Conservation (phyloP, 176 grass and related monocot genomes). For the Aechmea fasciata region DNA sequence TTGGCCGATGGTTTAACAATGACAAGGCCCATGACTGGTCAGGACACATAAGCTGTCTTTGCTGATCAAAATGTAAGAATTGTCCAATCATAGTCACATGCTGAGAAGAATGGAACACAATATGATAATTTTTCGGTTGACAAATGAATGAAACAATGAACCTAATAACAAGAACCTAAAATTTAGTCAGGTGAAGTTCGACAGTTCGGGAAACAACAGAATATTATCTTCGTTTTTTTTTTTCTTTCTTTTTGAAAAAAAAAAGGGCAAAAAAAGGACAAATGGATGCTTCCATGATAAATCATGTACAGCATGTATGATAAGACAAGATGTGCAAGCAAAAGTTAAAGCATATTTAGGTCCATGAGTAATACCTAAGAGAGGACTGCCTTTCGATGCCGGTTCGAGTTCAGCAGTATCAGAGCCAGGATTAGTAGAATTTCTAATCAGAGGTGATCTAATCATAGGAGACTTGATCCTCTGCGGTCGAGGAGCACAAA, state of each 20-base stretch:
- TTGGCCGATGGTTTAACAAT: neutral
- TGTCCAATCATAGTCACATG: no score
- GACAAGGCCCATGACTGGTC: neutral
- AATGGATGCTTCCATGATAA: no score
- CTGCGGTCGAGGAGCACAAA: conserved; percentile 17
- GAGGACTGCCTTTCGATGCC: conserved; percentile 94
- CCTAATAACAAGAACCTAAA: no score
- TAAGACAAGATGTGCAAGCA: conserved; percentile 3
- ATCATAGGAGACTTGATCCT: conserved; percentile 27
- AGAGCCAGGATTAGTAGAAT: conserved; percentile 52
- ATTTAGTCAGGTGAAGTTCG: no score
- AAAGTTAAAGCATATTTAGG: neutral
- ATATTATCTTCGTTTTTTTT: no score
- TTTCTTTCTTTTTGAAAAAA: no score
- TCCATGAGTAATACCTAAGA: conserved; percentile 50
- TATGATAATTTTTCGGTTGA: no score
- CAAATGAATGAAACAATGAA: no score
- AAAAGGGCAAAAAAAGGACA: no score
- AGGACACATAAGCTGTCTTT: neutral
- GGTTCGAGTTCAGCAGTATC: conserved; percentile 83
- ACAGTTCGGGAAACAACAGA: no score
- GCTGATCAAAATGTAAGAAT: no score
- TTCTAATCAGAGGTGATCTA: conserved; percentile 41
- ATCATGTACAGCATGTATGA: neutral
- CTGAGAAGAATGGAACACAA: no score